These are phyloP conservation scores for Cercospora berteroae DNA, from an alignment of 2,329 filamentous ascomycete genomes.

Conservation along the genomic window DNA sequence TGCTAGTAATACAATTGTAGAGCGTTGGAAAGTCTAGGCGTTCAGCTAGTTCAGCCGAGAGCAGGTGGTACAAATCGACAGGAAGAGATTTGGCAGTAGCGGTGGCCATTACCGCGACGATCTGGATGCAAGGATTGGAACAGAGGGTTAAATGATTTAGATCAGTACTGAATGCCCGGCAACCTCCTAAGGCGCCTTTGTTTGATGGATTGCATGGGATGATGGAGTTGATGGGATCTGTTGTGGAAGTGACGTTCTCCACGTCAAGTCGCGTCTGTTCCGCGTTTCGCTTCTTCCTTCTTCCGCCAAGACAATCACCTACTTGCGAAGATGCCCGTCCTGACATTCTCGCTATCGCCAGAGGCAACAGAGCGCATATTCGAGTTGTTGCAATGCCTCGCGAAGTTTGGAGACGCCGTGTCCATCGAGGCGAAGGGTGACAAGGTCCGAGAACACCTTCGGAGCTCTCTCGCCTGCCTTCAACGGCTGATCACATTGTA, in stretches of 20 bases:
- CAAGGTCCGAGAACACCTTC: constrained; percentile 49
- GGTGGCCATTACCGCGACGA: constrained; percentile 14
- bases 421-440: constrained; percentile 70
- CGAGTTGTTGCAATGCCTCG: constrained; percentile 70
- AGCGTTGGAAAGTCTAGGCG: constrained; percentile 60
- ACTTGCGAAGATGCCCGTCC: constrained; percentile 42
- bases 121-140: neutral
- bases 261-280: constrained; percentile 9
- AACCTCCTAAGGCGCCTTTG: neutral
- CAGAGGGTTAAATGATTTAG: neutral
- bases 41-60: constrained; percentile 59
- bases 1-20: constrained; percentile 58
- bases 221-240: constrained; percentile 8
- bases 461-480: neutral
- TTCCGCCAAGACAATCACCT: constrained; percentile 8
- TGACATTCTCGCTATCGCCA: constrained; percentile 71
- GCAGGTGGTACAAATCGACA: constrained; percentile 59
- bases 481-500: constrained; percentile 37
- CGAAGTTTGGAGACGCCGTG: constrained; percentile 77
- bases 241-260: constrained; percentile 14
- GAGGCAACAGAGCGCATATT: constrained; percentile 69
- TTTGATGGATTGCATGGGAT: neutral
- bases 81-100: constrained; percentile 42
- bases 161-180: neutral
- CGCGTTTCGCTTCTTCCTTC: constrained; percentile 2